phyloP scores from a whole-genome alignment of 2,329 filamentous ascomycete genomes.

The Calonectria fujianensis region DNA sequence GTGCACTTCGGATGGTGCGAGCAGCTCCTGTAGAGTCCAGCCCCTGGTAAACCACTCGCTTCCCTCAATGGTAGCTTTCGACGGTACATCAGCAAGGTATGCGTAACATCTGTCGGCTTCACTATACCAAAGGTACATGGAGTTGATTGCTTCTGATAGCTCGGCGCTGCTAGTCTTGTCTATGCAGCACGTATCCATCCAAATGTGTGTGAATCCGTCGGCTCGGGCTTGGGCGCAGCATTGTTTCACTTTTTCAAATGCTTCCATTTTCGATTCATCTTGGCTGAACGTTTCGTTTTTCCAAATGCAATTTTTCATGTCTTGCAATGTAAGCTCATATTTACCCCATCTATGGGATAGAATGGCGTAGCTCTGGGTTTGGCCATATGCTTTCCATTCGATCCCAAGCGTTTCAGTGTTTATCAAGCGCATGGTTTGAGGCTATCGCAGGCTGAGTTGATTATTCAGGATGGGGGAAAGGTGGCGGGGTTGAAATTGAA shows the following conservation, averaged over 20 bases:
- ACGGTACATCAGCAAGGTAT: not conserved
- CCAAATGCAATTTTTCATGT: not conserved
- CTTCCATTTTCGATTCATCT: not conserved
- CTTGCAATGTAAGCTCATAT: not conserved
- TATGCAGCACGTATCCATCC: slow-evolving; percentile 14
- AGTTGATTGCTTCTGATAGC: slow-evolving; percentile 7
- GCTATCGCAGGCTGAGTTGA: not conserved
- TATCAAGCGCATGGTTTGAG: not conserved
- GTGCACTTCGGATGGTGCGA: not conserved
- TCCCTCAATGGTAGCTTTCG: not conserved
- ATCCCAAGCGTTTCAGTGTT: not conserved
- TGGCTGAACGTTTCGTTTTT: not conserved
- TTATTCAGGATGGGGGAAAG: not conserved
- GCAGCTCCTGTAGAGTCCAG: not conserved
- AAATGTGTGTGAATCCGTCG: not conserved
- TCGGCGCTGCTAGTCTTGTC: slow-evolving; percentile 12
- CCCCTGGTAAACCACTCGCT: slow-evolving; percentile 15
- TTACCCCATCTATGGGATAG: not conserved
- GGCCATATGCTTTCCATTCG: not conserved
- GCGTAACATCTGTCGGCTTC: not conserved
- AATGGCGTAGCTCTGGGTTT: not conserved
- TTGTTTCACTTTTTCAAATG: not conserved
- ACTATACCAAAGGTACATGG: slow-evolving; percentile 9
- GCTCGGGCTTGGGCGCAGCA: not conserved
- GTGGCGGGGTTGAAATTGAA: not conserved